These are phyloP conservation scores for Oidiodendron maius DNA, from an alignment of 495 filamentous ascomycete genomes.

Conservation along the genomic window DNA sequence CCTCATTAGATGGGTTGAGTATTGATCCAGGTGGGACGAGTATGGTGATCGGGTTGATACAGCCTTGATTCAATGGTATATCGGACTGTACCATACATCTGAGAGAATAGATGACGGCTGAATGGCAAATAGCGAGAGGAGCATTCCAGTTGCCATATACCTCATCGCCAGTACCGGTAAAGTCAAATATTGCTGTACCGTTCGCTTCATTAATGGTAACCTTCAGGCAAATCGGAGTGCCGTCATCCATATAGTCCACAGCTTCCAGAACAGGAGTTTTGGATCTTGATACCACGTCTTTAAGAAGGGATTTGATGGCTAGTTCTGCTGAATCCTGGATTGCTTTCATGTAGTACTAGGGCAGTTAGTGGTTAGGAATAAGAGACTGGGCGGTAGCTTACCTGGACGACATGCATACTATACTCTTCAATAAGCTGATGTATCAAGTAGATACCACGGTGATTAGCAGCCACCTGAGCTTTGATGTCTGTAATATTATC, in stretches of 20 bases:
- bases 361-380: no score
- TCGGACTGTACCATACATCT: conserved; percentile 21
- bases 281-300: conserved; percentile 7
- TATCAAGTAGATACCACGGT: conserved; percentile 24
- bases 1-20: conserved; percentile 15
- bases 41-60: conserved; percentile 20
- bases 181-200: conserved; percentile 28
- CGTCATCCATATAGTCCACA: conserved; percentile 28
- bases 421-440: conserved; percentile 23
- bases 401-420: no score
- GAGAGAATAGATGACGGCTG: conserved; percentile 23
- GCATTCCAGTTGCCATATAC: conserved; percentile 17
- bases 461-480: conserved; percentile 29
- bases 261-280: conserved; percentile 19
- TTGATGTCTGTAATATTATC: conserved; percentile 29
- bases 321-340: conserved; percentile 27
- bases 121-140: conserved; percentile 20
- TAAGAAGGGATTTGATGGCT: conserved; percentile 21
- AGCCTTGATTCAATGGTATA: conserved; percentile 27
- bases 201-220: conserved; percentile 23
- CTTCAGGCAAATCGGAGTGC: conserved; percentile 25
- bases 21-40: conserved; percentile 17
- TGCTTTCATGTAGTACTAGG: conserved; percentile 25
- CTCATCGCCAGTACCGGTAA: conserved; percentile 29
- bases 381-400: no score